Percentiles rank a stretch among this genome's conserved stretches.
Evolutionary conservation across 148 eudicot genomes (phyloP).

Genomic region (Tetragonia tetragonoides): DNA sequence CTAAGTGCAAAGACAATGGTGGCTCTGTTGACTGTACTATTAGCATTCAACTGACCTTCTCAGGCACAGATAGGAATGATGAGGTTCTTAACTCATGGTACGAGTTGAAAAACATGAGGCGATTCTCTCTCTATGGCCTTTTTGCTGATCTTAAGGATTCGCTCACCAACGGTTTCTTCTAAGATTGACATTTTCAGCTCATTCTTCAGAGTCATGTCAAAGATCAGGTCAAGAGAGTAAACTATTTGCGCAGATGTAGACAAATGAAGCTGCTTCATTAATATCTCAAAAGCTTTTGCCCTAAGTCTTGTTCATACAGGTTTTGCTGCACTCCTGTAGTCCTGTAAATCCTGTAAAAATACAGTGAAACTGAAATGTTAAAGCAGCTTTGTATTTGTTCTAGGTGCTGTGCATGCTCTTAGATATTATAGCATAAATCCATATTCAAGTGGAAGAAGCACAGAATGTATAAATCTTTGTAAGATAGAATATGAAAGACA

Average conservation of each 20-base stretch:
- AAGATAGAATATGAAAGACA: background rate
- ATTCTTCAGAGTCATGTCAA: background rate
- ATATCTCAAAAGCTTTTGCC: too few relatives aligned
- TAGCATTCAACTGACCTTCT: constrained; percentile 68
- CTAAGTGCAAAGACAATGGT: constrained; percentile 52
- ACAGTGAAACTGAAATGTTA: too few relatives aligned
- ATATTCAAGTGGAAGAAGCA: background rate
- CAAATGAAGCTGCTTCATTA: too few relatives aligned
- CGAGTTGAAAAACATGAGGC: constrained; percentile 62
- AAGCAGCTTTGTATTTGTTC: too few relatives aligned
- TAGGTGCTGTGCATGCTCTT: too few relatives aligned
- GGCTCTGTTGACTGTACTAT: constrained; percentile 56
- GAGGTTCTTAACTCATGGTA: constrained; percentile 80
- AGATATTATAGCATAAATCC: too few relatives aligned
- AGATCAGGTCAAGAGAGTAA: too few relatives aligned
- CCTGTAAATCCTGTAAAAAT: too few relatives aligned
- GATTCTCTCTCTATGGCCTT: constrained; percentile 52
- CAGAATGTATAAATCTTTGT: background rate
- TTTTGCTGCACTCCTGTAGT: too few relatives aligned
- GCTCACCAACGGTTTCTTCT: constrained; percentile 29
- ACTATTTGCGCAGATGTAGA: too few relatives aligned
- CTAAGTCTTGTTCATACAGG: too few relatives aligned
- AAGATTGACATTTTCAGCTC: background rate
- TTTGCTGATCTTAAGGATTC: constrained; percentile 47
- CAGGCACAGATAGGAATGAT: constrained; percentile 72